Conservation (phyloP, 192 early-diverging fungal species). For the Chytriomyces sp. region DNA sequence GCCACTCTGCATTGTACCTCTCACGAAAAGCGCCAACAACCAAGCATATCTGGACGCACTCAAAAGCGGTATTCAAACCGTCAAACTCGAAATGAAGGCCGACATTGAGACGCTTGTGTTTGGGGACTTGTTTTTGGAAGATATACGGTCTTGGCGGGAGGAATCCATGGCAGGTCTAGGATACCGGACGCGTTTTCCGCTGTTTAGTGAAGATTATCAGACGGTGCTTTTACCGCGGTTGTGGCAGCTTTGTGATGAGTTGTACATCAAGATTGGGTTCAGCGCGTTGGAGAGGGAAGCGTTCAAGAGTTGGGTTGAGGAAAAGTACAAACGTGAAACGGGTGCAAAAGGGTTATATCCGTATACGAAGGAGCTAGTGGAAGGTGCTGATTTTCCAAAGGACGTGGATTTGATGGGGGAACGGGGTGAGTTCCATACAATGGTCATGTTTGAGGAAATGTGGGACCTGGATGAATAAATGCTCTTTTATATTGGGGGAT, state of each 20-base stretch:
- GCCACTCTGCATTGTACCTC: slow-evolving; percentile 4
- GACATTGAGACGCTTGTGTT: slow-evolving; percentile 9
- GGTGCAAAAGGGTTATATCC: background rate
- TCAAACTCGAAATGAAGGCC: slow-evolving; percentile 4
- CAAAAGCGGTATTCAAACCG: background rate
- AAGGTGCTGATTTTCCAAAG: slow-evolving; percentile 14
- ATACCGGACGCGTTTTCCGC: slow-evolving; percentile 8
- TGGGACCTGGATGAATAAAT: slow-evolving; percentile 8
- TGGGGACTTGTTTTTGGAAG: slow-evolving; percentile 26
- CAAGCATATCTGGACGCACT: slow-evolving; percentile 15
- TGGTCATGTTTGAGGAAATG: slow-evolving; percentile 50
- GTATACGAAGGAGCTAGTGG: slow-evolving; percentile 12
- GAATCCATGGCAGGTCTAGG: background rate
- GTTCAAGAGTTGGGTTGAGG: slow-evolving; percentile 5
- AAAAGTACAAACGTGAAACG: background rate
- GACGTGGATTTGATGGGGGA: slow-evolving; percentile 68
- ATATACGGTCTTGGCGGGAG: slow-evolving; percentile 24
- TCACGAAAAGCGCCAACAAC: slow-evolving; percentile 1
- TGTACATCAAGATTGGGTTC: slow-evolving; percentile 16
- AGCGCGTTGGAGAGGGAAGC: slow-evolving; percentile 12
- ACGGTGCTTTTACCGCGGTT: slow-evolving; percentile 11
- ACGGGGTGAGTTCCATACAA: slow-evolving; percentile 73
- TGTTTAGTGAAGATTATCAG: slow-evolving; percentile 2
- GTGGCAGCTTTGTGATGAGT: slow-evolving; percentile 12
- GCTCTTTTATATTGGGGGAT: too few species aligned